Evolutionary conservation across 2,329 filamentous ascomycete genomes (phyloP).

Genomic region (Daldinia sp.): DNA sequence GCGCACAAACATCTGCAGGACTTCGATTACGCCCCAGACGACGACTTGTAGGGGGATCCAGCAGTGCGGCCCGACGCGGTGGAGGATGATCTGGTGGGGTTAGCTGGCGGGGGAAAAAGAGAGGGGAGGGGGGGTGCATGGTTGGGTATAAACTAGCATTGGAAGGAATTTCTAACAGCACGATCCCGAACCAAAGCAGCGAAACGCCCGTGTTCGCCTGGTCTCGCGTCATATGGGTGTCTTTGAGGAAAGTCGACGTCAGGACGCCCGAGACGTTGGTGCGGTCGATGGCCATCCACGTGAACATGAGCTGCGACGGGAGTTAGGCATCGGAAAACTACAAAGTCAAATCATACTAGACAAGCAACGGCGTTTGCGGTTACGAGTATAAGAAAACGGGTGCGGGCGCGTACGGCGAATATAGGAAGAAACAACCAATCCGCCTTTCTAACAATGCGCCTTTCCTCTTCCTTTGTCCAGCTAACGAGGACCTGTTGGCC

Average conservation of each 20-base stretch:
- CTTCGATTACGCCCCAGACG: constrained; percentile 33
- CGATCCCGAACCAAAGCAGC: constrained; percentile 37
- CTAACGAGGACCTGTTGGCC: constrained; percentile 30
- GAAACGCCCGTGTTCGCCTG: constrained; percentile 37
- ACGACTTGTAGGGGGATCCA: constrained; percentile 36
- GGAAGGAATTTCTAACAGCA: constrained; percentile 36
- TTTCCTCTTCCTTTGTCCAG: constrained; percentile 37
- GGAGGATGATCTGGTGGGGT: constrained; percentile 28
- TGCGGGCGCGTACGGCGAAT: constrained; percentile 28
- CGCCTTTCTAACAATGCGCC: constrained; percentile 34
- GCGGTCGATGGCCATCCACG: constrained; percentile 40
- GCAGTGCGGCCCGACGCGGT: constrained; percentile 35
- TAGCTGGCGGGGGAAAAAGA: not conserved
- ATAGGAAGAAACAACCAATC: constrained; percentile 37
- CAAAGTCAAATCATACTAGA: not conserved
- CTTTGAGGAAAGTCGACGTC: constrained; percentile 34
- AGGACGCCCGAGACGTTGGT: constrained; percentile 39
- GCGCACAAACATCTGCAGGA: constrained; percentile 31
- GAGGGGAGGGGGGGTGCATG: not conserved
- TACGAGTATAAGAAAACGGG: not conserved
- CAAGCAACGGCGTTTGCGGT: not conserved
- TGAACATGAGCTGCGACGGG: constrained; percentile 35
- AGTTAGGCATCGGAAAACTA: not conserved
- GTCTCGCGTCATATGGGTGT: constrained; percentile 35
- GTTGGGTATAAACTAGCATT: constrained; percentile 4